Evolutionary conservation across 2,329 filamentous ascomycete species (phyloP).

Genomic region (Aspergillus sp.): DNA sequence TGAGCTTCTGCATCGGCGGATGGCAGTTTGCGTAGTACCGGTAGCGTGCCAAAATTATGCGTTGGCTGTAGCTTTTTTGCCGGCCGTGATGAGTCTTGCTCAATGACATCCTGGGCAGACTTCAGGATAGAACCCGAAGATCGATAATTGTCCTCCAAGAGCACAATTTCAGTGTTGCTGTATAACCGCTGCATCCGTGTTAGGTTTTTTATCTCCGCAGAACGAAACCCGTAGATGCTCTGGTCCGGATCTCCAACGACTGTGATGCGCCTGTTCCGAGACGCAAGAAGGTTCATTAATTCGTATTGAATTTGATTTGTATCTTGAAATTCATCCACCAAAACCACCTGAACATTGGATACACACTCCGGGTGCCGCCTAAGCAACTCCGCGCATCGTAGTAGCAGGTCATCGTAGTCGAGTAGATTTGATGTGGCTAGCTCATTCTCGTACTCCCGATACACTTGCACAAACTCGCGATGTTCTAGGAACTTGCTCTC

Average conservation of each 20-base stretch:
- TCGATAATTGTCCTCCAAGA: constrained; percentile 91
- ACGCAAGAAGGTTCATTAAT: constrained; percentile 83
- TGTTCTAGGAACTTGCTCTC: constrained; percentile 50
- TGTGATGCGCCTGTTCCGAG: constrained; percentile 72
- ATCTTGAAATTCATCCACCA: constrained; percentile 98
- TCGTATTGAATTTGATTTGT: constrained; percentile 95
- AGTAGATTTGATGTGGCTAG: constrained; percentile 76
- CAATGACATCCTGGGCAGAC: constrained; percentile 79
- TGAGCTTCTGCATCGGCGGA: constrained; percentile 72
- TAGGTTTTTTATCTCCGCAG: constrained; percentile 87
- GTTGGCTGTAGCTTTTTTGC: constrained; percentile 77
- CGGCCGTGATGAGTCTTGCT: constrained; percentile 81
- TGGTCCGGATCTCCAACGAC: constrained; percentile 97
- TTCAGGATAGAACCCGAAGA: constrained; percentile 83
- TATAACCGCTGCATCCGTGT: constrained; percentile 73
- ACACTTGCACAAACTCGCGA: constrained; percentile 67
- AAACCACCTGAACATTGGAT: constrained; percentile 81
- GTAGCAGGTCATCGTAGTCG: constrained; percentile 90
- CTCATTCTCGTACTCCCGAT: constrained; percentile 74
- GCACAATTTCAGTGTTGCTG: constrained; percentile 74
- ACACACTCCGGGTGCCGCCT: constrained; percentile 74
- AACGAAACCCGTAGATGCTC: constrained; percentile 95
- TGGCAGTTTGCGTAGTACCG: constrained; percentile 75
- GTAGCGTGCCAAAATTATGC: constrained; percentile 74
- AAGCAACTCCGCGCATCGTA: constrained; percentile 79